phyloP scores from a whole-genome alignment of 768 basidiomycete species.

The Mycena haematopus region DNA sequence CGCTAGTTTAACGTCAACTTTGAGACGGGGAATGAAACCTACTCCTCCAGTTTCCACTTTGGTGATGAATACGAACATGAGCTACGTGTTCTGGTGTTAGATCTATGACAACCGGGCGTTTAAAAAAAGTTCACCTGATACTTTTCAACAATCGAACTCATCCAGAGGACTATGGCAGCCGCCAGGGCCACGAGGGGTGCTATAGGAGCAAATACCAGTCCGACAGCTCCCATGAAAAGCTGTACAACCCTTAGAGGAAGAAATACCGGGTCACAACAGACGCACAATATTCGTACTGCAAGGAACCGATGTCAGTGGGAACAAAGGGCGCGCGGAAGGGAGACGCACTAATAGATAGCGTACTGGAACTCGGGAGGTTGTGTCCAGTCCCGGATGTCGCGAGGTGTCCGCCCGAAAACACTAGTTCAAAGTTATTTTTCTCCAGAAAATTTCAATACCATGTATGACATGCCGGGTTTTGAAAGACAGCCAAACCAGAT shows the following conservation, averaged over 20 bases:
- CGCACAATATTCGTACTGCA: constrained; percentile 63
- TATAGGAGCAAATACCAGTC: constrained; percentile 91
- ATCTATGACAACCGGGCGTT: neutral
- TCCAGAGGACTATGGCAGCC: constrained; percentile 87
- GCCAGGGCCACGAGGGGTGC: constrained; percentile 90
- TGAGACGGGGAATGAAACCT: constrained; percentile 38
- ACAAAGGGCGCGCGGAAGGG: constrained; percentile 9
- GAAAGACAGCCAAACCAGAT: constrained; percentile 84
- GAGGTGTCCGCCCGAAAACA: constrained; percentile 85
- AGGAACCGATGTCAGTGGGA: constrained; percentile 21
- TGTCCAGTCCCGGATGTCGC: constrained; percentile 90
- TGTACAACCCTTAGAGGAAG: constrained; percentile 32
- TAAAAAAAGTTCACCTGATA: constrained; percentile 53
- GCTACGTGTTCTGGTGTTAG: constrained; percentile 43
- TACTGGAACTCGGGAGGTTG: constrained; percentile 91
- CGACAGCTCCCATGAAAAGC: constrained; percentile 94
- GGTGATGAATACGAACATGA: constrained; percentile 92
- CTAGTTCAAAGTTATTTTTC: constrained; percentile 41
- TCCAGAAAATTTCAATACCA: neutral
- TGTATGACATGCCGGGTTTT: constrained; percentile 71
- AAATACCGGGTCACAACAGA: constrained; percentile 29
- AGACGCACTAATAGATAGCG: constrained; percentile 78
- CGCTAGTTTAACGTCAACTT: constrained; percentile 3
- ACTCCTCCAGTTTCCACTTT: constrained; percentile 94
- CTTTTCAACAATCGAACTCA: constrained; percentile 89